Conservation (phyloP, 2,329 filamentous ascomycete genomes). For the Cytospora piceicola region DNA sequence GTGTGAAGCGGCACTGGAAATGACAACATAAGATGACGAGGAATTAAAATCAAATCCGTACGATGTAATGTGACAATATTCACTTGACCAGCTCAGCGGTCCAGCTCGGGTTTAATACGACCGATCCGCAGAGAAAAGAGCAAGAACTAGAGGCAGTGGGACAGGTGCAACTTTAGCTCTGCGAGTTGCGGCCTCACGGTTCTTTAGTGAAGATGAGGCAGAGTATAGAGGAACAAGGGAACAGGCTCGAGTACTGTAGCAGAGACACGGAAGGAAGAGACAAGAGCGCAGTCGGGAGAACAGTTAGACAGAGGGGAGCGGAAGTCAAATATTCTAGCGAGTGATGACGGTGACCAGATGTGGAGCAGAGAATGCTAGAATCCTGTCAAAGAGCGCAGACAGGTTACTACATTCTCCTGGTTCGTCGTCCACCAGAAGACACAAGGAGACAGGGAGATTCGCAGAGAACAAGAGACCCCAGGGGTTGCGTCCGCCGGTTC, state of each 20-base stretch:
- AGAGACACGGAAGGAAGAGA: slow-evolving; percentile 11
- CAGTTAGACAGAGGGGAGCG: slow-evolving; percentile 14
- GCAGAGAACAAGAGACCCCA: not conserved
- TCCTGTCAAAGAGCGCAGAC: slow-evolving; percentile 20
- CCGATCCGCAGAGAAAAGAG: not conserved
- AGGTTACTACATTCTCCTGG: slow-evolving; percentile 20
- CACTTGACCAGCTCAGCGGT: slow-evolving; percentile 6
- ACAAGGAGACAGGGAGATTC: slow-evolving; percentile 17
- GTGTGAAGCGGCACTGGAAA: slow-evolving; percentile 1
- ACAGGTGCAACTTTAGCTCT: slow-evolving; percentile 5
- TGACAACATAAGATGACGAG: slow-evolving; percentile 8
- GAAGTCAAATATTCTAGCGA: slow-evolving; percentile 23
- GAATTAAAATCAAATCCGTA: slow-evolving; percentile 4
- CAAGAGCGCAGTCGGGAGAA: not conserved
- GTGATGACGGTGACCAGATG: slow-evolving; percentile 26
- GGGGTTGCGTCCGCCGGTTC: slow-evolving; percentile 24
- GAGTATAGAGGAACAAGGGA: slow-evolving; percentile 1
- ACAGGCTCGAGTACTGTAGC: slow-evolving; percentile 1
- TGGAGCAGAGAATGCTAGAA: slow-evolving; percentile 22
- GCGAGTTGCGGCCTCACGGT: not conserved
- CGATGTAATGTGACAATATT: slow-evolving; percentile 12
- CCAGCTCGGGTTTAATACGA: slow-evolving; percentile 26
- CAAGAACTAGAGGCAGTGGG: not conserved
- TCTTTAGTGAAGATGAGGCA: not conserved
- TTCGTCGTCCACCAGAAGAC: slow-evolving; percentile 19